Percentiles rank a stretch among this genome's conserved stretches.
These are phyloP conservation scores for Yarrowia porcina DNA, from an alignment of 805 yeast species.

Conservation along the genomic window DNA sequence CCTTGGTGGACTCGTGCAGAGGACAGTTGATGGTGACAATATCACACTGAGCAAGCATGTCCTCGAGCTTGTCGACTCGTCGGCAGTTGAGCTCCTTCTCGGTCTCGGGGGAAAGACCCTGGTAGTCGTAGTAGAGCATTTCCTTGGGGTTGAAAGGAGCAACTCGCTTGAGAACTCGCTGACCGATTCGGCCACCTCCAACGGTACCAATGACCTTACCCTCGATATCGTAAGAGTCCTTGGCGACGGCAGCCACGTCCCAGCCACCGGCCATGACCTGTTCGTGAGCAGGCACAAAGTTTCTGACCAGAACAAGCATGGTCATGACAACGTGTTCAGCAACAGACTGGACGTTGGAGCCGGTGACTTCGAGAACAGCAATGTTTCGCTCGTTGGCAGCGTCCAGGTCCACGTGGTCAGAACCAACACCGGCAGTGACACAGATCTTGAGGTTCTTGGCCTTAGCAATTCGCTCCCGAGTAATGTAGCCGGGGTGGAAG, in stretches of 20 bases:
- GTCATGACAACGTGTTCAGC: neutral
- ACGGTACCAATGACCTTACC: constrained; percentile 1
- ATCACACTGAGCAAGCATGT: neutral
- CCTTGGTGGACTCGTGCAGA: neutral
- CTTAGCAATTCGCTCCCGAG: neutral
- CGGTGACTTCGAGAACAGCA: neutral
- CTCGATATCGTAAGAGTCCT: neutral
- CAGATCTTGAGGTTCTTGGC: constrained; percentile 1
- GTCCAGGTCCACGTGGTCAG: neutral
- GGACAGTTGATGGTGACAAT: neutral
- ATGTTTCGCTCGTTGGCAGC: constrained; percentile 4
- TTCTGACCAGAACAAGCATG: neutral
- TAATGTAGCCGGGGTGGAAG: neutral
- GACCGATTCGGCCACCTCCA: neutral
- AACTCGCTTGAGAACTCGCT: neutral
- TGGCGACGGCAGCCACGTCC: neutral
- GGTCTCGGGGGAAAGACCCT: neutral
- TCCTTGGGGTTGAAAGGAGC: neutral
- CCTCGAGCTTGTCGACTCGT: constrained; percentile 2
- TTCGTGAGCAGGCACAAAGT: neutral
- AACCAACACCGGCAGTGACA: neutral
- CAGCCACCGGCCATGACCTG: neutral
- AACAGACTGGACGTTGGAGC: neutral
- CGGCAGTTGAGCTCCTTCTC: constrained; percentile 4
- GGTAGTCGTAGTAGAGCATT: neutral